Evolutionary conservation across 2,329 filamentous ascomycete genomes (phyloP), one percentile per base, ranked within the genome.

Genomic region (Fusarium piperis): DNA sequence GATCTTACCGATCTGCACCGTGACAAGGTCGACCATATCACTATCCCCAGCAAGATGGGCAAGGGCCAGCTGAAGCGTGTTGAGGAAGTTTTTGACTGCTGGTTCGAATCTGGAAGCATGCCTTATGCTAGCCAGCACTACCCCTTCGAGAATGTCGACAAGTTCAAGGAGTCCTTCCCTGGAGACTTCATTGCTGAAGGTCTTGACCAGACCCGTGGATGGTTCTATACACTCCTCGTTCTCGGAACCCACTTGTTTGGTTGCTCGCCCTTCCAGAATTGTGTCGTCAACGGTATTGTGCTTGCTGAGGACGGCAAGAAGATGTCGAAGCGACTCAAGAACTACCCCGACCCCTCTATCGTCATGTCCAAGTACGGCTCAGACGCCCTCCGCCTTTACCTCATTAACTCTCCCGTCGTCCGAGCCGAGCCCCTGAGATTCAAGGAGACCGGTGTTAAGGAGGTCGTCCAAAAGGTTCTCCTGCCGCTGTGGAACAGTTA

Each of bases 91-190:
- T 97, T 98, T 76, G 95, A 98, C 83, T 98, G 95, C 79, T 98
- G 95, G 94, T 97, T 97, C 71, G 95, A 98, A 82, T 97, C 94
- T 46, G 95, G 95, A 67, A 95, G 93, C 79, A 98, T 98, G 95
- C 95, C 95, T 3, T 98, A 97, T 79, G 93, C 94, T 44, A 94
- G 92, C 73, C 90, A 93, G 70, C 95, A 98, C 80, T 98, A 97
- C 79, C 95, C 95, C 8, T 98, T 98, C 78, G 93, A 95, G 82
- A 96, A 96, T 78, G 89, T 91, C 74, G 93, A 95, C 11, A 88
- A 91, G 66, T 95, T 97, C 71, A 87, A 94, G 74, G 88, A 91
- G 71, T 91, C 89, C 3, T 97, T 97, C 84, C 95, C 95, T 0
- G 95, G 93, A 75, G 94, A 98, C 79, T 98, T 98, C 81, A 97